phyloP scores from a whole-genome alignment of 306 rosid species.

The Clitoria ternatea region DNA sequence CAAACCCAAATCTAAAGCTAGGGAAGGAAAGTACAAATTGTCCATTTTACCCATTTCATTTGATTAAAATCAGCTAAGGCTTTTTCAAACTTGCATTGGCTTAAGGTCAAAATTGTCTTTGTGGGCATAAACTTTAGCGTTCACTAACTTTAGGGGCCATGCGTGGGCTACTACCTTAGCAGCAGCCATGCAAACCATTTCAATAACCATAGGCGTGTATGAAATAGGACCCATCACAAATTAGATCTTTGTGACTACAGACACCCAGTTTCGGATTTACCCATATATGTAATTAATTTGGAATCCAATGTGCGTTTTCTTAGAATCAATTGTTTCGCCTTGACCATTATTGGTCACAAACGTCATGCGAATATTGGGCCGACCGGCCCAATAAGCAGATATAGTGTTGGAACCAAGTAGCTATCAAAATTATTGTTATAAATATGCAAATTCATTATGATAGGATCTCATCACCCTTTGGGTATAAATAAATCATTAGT shows the following conservation, averaged over 20 bases:
- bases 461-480: no score
- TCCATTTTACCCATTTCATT: conserved; percentile 37
- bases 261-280: neutral
- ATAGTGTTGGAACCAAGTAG: no score
- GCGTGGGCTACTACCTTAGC: conserved; percentile 41
- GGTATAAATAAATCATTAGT: no score
- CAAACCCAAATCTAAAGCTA: conserved; percentile 75
- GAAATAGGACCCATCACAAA: conserved; percentile 45
- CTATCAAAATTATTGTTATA: no score
- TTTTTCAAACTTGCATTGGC: conserved; percentile 5
- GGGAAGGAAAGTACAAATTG: conserved; percentile 20
- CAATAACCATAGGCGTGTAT: conserved; percentile 31
- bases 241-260: conserved; percentile 13
- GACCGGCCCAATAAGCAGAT: no score
- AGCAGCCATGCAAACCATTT: conserved; percentile 45
- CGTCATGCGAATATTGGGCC: no score
- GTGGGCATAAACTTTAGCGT: conserved; percentile 4
- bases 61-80: neutral
- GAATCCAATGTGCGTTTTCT: conserved; percentile 60
- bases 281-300: conserved; percentile 24
- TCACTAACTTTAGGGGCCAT: conserved; percentile 38
- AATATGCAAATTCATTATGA: no score
- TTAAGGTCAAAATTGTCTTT: conserved; percentile 37
- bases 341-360: no score
- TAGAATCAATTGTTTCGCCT: no score